Base-by-base conservation (phyloP, 2,329 filamentous ascomycete species). In the Endocalyx cinctus region DNA sequence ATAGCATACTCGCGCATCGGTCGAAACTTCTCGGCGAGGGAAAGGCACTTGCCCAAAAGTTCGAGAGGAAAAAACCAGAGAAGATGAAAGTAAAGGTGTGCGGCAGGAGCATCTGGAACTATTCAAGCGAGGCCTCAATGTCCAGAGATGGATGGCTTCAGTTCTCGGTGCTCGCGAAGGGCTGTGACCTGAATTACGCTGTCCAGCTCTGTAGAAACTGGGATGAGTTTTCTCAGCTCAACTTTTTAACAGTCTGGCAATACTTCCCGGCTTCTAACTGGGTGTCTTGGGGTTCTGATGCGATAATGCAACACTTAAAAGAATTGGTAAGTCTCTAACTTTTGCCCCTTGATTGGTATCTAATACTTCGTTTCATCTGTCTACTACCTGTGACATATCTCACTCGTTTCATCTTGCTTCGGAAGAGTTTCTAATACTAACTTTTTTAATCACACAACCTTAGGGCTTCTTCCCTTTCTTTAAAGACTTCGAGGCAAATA, bases 201-300 rank as follows among this genome's bases (percentile, higher is more conserved):
- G 57, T 69, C 15, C 47, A 59, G n/a, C 56, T 72, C 10, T 71
- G 67, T 41, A 60, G 66, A 17, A 66, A 67, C 45, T 72, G 67
- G 68, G 62, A 67, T 25, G 69, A 72, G 43, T 68, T 71, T 43
- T 69, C 61, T 34, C 62, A 70, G 41, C 48, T 72, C 14, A 67
- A 64, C 35, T 61, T 64, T 25, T 54, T 71, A 3, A 59, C 63
- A 6, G 37, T 58, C 8, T 66, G 64, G 51, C 54, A 64, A 27
- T 72, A 65, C 41, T 72, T 72, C 30, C 69, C 67, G 0, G 62
- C 61, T 2, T 54, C 61, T 10, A 64, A 66, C 38, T 71, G 66
- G 66, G 50, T 55, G 2, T 52, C 48, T 4, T 69, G 63, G 57
- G 53, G 59, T 13, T 57, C 62, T 6, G 59, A 65, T 44, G 35